Evolutionary conservation across 1,139 yeast genomes (phyloP), one percentile per base, ranked within the genome.

Genomic region (Diutina catenulata): DNA sequence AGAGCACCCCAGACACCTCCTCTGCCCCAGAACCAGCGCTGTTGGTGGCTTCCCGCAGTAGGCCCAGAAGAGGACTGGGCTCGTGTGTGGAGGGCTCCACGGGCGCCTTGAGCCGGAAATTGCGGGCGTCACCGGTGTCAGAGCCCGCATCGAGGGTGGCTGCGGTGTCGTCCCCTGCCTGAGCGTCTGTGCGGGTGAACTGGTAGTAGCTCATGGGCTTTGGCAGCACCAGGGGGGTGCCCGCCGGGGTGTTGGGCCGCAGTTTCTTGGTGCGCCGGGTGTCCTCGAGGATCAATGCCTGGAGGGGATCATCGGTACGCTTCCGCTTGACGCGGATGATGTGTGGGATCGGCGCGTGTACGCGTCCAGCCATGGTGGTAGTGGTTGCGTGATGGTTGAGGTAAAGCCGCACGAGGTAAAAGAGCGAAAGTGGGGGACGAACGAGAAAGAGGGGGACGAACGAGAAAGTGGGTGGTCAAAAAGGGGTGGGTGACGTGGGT

Each of bases 301-400:
- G 86, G 19, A 88, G 66, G 1, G 95, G 94, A 46, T 83, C 95
- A 50, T 84, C 93, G 40, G 76, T 78, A 43, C 95, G 68, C 52
- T 81, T 80, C 45, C 97, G 69, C 58, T 88, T 88, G 55, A 88
- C 80, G 42, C 95, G 68, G 38, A 87, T 75, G 15, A 81, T 65
- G 5, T 24, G 19, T 8, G 33, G 28, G 15, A 25, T 25, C 28
- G 28, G n/a, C n/a, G n/a, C n/a, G n/a, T n/a, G n/a, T n/a, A n/a
- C n/a, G n/a, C n/a, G n/a, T n/a, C n/a, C n/a, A n/a, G n/a, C n/a
- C n/a, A n/a, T n/a, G n/a, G n/a, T n/a, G n/a, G n/a, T n/a, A n/a
- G n/a, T n/a, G n/a, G n/a, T n/a, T n/a, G n/a, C n/a, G n/a, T n/a
- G n/a, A n/a, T n/a, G n/a, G n/a, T n/a, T n/a, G n/a, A n/a, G n/a